Conservation (phyloP, 345 rosid genomes). For the Turritis glabra region DNA sequence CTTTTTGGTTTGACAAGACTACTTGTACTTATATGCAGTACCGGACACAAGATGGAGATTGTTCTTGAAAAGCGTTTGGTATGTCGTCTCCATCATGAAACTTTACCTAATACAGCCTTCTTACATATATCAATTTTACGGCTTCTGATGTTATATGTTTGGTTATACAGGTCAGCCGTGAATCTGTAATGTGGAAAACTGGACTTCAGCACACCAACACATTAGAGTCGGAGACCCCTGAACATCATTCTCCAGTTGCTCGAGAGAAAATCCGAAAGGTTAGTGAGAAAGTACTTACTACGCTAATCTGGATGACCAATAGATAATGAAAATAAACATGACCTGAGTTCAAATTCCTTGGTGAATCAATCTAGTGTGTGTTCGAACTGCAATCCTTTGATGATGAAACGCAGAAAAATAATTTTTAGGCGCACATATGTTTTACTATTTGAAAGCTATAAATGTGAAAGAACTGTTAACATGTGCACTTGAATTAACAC, state of each 20-base stretch:
- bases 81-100: constrained; percentile 1
- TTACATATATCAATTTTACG: not conserved
- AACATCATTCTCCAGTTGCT: constrained; percentile 22
- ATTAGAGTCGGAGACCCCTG: constrained; percentile 18
- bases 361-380: not conserved
- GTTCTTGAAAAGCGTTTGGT: constrained; percentile 74
- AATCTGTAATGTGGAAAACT: constrained; percentile 63
- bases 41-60: constrained; percentile 77
- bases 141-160: constrained; percentile 28
- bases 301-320: not conserved
- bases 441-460: not conserved
- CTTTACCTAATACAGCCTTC: not conserved
- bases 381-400: not conserved
- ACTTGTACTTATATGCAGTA: constrained; percentile 56
- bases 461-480: not conserved
- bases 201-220: constrained; percentile 40
- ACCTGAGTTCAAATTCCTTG: constrained; percentile 1
- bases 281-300: constrained; percentile 29
- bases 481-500: not conserved
- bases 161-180: constrained; percentile 63
- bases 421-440: not conserved
- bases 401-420: not conserved
- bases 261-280: constrained; percentile 22
- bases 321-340: not conserved
- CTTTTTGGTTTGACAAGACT: constrained; percentile 18